Conservation (phyloP, 345 rosid species). For the Atalantia buxifolia region DNA sequence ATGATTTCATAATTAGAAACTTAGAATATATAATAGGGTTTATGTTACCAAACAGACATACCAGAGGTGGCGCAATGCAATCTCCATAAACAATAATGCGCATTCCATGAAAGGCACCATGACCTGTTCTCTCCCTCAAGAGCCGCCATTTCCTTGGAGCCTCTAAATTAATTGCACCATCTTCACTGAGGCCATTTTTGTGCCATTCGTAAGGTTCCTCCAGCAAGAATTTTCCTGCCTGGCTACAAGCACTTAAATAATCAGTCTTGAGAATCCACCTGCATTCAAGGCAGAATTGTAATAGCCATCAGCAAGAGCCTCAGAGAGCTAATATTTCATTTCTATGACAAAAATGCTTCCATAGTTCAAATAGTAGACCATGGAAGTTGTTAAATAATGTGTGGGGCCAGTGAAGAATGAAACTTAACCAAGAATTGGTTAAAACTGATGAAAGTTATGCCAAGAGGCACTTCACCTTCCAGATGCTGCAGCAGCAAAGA, state of each 20-base stretch:
- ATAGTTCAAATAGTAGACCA: neutral
- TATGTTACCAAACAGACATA: conserved; percentile 27
- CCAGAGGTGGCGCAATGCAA: conserved; percentile 88
- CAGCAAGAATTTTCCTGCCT: conserved; percentile 69
- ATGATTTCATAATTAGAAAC: neutral
- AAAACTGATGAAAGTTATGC: neutral
- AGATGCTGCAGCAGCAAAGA: conserved; percentile 62
- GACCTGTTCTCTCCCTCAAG: conserved; percentile 75
- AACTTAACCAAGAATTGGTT: neutral
- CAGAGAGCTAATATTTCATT: neutral
- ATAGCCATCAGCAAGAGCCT: neutral
- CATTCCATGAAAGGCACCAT: conserved; percentile 86
- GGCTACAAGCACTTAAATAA: conserved; percentile 63
- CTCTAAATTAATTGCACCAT: conserved; percentile 77
- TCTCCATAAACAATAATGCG: conserved; percentile 79
- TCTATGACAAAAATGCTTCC: neutral
- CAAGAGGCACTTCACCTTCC: conserved; percentile 36
- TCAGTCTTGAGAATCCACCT: conserved; percentile 95
- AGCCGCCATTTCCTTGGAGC: conserved; percentile 93
- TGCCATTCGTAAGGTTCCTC: conserved; percentile 93
- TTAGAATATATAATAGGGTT: too few species aligned
- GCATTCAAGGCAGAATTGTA: conserved; percentile 24
- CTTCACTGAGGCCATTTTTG: conserved; percentile 64
- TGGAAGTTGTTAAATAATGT: neutral
- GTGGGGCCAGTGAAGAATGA: neutral